phyloP scores from a whole-genome alignment of 345 rosid species.

The Moricandia moricandioides region DNA sequence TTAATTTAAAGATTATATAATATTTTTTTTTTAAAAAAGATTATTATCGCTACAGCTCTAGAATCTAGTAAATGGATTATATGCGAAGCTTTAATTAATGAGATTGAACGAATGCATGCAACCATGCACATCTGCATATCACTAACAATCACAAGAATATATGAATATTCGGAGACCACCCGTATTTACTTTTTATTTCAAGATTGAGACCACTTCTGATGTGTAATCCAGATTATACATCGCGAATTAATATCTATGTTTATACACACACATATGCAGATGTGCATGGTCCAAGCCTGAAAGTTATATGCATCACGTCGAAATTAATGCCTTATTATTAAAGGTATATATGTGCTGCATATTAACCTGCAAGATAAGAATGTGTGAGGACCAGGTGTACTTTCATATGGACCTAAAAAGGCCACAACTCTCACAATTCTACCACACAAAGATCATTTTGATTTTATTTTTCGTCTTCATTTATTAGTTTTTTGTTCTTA shows the following conservation, averaged over 20 bases:
- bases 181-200: not conserved
- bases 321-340: slow-evolving; percentile 19
- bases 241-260: not conserved
- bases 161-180: not conserved
- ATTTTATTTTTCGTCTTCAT: not conserved
- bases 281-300: not conserved
- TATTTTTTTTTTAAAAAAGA: not conserved
- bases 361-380: slow-evolving; percentile 18
- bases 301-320: slow-evolving; percentile 4
- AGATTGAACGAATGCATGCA: not conserved
- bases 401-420: slow-evolving; percentile 26
- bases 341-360: slow-evolving; percentile 24
- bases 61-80: not conserved
- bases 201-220: not conserved
- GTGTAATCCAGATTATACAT: not conserved
- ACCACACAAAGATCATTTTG: slow-evolving; percentile 22
- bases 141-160: not conserved
- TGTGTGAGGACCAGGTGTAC: slow-evolving; percentile 32
- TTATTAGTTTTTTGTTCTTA: not conserved
- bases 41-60: not conserved
- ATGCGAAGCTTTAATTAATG: not conserved
- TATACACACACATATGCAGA: not conserved
- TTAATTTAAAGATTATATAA: not conserved
- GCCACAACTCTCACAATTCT: slow-evolving; percentile 27
- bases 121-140: not conserved